Evolutionary conservation across 371 early-diverging fungal species (phyloP), one percentile per base, ranked within the genome.

Genomic region (Fennellomyces sp.): DNA sequence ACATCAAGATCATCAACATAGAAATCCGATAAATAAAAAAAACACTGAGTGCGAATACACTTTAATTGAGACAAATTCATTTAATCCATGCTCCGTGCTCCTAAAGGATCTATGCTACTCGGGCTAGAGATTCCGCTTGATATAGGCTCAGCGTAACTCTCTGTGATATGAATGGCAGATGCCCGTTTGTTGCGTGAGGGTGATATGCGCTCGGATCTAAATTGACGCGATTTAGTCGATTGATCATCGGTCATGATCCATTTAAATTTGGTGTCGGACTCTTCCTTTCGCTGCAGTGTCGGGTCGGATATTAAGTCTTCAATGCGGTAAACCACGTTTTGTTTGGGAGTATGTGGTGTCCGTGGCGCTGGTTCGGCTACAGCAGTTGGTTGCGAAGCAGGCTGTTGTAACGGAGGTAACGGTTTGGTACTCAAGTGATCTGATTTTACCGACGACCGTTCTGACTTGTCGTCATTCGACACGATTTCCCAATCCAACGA

Each of bases 1-100:
- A 90, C 60, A 80, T 91, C 63, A 79, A 83, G 52, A 86, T 91
- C 48, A 68, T 89, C 61, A 88, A 85, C 50, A 85, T 91, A 65
- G 88, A 88, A 53, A 81, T 88, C 48, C 84, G 86, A 62, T 88
- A 77, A 74, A 61, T 36, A 12, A n/a, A n/a, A n/a, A n/a, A n/a
- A n/a, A n/a, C n/a, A n/a, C n/a, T n/a, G n/a, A n/a, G n/a, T n/a
- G n/a, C n/a, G n/a, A n/a, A n/a, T n/a, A n/a, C n/a, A n/a, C n/a
- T n/a, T n/a, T n/a, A n/a, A n/a, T n/a, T n/a, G n/a, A n/a, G n/a
- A n/a, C n/a, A n/a, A n/a, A n/a, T n/a, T n/a, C n/a, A 17, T 21
- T 23, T 23, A 45, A 8, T 45, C 21, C 10, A 23, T 10, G 23
- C 45, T n/a, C n/a, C 23, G 11, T 21, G 45, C 45, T 45, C 45